Evolutionary conservation across 75 land plant species (phyloP).

Genomic region (Chamaecyparis obtusa): DNA sequence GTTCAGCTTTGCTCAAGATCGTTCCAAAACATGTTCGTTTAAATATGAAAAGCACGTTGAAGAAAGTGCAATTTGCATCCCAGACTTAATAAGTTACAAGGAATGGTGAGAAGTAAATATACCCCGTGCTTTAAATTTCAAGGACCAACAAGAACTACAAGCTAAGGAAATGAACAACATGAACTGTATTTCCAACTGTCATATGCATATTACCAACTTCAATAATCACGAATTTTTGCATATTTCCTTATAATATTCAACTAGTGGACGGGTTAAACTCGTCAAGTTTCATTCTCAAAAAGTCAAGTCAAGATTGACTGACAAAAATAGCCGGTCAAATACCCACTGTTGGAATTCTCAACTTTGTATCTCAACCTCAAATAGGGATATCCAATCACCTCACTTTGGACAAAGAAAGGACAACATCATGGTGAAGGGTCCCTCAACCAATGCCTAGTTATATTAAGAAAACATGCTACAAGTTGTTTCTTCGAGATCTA

Average conservation of each 20-base stretch:
- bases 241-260: neutral
- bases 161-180: neutral
- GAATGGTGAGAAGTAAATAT: neutral
- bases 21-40: neutral
- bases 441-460: neutral
- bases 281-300: neutral
- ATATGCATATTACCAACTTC: neutral
- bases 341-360: neutral
- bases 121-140: neutral
- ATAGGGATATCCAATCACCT: neutral
- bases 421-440: neutral
- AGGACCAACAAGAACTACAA: neutral
- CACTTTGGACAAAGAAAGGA: neutral
- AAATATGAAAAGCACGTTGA: neutral
- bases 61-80: neutral
- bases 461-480: neutral
- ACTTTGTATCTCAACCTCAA: neutral
- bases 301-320: neutral
- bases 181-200: neutral
- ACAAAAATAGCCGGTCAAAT: neutral
- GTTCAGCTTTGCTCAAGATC: neutral
- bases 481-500: neutral
- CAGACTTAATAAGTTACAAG: neutral
- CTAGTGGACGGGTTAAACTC: neutral
- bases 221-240: neutral